Evolutionary conservation across 768 basidiomycete species (phyloP).

Genomic region (Lentinula raphanica): DNA sequence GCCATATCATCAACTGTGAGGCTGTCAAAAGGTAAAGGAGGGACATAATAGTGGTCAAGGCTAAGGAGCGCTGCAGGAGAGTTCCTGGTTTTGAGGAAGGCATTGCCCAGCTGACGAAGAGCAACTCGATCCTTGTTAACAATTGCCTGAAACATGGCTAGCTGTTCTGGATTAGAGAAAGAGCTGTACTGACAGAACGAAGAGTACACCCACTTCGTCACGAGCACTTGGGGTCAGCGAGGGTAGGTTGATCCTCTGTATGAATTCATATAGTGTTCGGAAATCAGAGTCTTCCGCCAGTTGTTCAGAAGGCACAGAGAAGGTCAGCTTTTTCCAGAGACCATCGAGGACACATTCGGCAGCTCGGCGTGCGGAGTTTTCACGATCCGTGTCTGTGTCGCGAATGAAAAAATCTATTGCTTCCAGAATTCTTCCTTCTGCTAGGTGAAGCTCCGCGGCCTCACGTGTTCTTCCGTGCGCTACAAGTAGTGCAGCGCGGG

Average conservation of each 20-base stretch:
- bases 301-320: constrained; percentile 23
- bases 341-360: constrained; percentile 33
- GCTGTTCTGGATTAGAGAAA: constrained; percentile 9
- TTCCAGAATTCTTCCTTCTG: constrained; percentile 39
- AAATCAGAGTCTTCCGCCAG: constrained; percentile 9
- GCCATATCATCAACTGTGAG: constrained; percentile 22
- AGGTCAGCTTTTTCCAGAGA: constrained; percentile 44
- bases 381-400: constrained; percentile 18
- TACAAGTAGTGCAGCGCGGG: constrained; percentile 40
- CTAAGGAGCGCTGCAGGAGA: constrained; percentile 34
- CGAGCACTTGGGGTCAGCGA: background rate
- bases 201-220: constrained; percentile 2
- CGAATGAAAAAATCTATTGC: constrained; percentile 43
- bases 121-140: constrained; percentile 13
- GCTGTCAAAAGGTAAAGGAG: constrained; percentile 19
- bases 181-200: background rate
- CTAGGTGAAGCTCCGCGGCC: constrained; percentile 47
- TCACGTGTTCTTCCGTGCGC: constrained; percentile 36
- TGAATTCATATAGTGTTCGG: constrained; percentile 21
- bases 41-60: constrained; percentile 35
- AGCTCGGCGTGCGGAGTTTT: constrained; percentile 28
- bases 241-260: constrained; percentile 12
- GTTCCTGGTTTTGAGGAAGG: constrained; percentile 25
- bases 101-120: constrained; percentile 26
- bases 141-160: constrained; percentile 24